These are phyloP conservation scores for Colletotrichum lupini DNA, from an alignment of 2,329 filamentous ascomycete genomes.

Conservation along the genomic window DNA sequence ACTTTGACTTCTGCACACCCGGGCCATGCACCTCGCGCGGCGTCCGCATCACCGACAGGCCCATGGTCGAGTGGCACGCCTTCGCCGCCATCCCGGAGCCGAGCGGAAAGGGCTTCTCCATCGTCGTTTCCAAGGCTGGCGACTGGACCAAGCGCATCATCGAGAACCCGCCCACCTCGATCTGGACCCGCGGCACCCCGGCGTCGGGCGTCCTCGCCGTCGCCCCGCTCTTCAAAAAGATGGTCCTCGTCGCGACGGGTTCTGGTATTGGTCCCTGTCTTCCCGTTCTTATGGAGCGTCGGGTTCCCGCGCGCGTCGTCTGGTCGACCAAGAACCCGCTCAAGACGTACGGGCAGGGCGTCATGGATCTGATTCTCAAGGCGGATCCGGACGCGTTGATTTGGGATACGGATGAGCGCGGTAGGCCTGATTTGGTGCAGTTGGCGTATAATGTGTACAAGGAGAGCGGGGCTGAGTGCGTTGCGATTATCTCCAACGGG, in stretches of 20 bases:
- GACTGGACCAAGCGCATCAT: constrained; percentile 79
- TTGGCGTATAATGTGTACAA: constrained; percentile 65
- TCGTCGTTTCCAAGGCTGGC: constrained; percentile 77
- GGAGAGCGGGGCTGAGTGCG: constrained; percentile 72
- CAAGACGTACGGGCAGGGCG: constrained; percentile 68
- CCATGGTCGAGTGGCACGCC: constrained; percentile 78
- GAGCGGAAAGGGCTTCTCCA: constrained; percentile 66
- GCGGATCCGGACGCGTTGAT: constrained; percentile 74
- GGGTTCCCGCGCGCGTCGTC: constrained; percentile 68
- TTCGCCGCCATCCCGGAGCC: constrained; percentile 79
- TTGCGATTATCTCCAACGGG: constrained; percentile 79
- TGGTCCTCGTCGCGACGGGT: constrained; percentile 77
- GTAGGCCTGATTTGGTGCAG: constrained; percentile 65
- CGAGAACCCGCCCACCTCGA: constrained; percentile 65
- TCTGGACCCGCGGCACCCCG: constrained; percentile 77
- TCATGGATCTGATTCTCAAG: constrained; percentile 66
- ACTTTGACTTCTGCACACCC: constrained; percentile 73
- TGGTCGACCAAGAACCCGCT: constrained; percentile 75
- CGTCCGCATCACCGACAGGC: constrained; percentile 69
- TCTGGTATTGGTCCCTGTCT: constrained; percentile 79
- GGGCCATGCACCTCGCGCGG: constrained; percentile 47
- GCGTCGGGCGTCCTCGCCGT: constrained; percentile 75
- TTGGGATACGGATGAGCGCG: constrained; percentile 70
- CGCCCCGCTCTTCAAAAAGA: constrained; percentile 71
- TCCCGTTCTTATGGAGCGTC: constrained; percentile 64